phyloP scores from a whole-genome alignment of 1,139 yeast species.

The Candida pseudocylindracea region DNA sequence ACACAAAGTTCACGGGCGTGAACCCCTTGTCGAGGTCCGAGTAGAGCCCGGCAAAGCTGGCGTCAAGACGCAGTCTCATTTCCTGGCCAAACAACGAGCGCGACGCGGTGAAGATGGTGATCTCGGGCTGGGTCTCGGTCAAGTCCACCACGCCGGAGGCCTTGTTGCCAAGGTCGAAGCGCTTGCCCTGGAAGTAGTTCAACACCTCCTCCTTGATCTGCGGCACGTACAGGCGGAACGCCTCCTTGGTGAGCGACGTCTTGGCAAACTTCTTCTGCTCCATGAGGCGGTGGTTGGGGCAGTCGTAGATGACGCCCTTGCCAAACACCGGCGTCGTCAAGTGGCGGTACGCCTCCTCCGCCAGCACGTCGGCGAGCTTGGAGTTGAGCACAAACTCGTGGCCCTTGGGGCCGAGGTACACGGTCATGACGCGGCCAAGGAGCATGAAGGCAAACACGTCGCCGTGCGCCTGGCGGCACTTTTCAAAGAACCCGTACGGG shows the following conservation, averaged over 20 bases:
- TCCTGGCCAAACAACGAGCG: constrained; percentile 82
- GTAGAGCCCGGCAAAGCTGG: constrained; percentile 67
- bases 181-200: constrained; percentile 29
- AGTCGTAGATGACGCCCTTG: constrained; percentile 90
- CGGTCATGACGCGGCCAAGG: constrained; percentile 87
- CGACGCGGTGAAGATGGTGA: constrained; percentile 91
- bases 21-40: constrained; percentile 92
- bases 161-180: constrained; percentile 16
- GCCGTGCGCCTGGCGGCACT: constrained; percentile 64
- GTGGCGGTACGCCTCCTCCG: constrained; percentile 90
- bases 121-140: constrained; percentile 76
- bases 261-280: constrained; percentile 96
- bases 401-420: constrained; percentile 90
- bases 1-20: constrained; percentile 87
- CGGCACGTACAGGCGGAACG: constrained; percentile 76
- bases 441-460: constrained; percentile 79
- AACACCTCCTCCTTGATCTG: constrained; percentile 59
- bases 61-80: constrained; percentile 64
- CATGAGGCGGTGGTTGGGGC: constrained; percentile 86
- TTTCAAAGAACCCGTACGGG: constrained; percentile 75
- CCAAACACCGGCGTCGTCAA: constrained; percentile 96
- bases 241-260: constrained; percentile 66
- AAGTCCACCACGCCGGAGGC: constrained; percentile 40
- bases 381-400: constrained; percentile 93
- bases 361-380: constrained; percentile 73